Evolutionary conservation across 139 green algal species (phyloP).

Genomic region (Volvox reticuliferus): DNA sequence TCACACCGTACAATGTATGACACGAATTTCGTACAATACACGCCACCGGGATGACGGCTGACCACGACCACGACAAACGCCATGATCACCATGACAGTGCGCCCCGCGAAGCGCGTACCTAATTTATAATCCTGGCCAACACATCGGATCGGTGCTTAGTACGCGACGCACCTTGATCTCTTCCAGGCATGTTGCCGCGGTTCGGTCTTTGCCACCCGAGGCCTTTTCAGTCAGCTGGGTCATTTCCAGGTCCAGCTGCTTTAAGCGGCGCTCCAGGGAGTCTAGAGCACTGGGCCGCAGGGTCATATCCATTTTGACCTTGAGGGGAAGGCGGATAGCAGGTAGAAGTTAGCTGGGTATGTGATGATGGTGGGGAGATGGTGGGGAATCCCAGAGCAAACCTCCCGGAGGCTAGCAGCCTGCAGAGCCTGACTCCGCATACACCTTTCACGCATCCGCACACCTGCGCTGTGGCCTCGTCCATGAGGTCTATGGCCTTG

Average conservation of each 20-base stretch:
- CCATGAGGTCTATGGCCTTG: constrained; percentile 95
- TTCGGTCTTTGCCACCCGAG: constrained; percentile 27
- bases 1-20: too few relatives aligned
- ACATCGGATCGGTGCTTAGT: too few relatives aligned
- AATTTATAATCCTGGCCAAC: too few relatives aligned
- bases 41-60: too few relatives aligned
- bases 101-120: too few relatives aligned
- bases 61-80: too few relatives aligned
- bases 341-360: background rate
- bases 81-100: too few relatives aligned
- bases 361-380: background rate
- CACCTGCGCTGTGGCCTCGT: constrained; percentile 93
- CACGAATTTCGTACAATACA: too few relatives aligned
- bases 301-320: constrained; percentile 76
- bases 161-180: constrained; percentile 36
- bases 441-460: background rate
- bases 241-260: constrained; percentile 55
- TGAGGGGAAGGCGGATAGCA: background rate
- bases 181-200: constrained; percentile 50
- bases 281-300: constrained; percentile 63
- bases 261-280: constrained; percentile 56
- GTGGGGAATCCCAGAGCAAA: background rate
- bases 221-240: constrained; percentile 39
- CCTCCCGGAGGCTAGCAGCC: background rate
- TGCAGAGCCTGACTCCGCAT: background rate